phyloP scores from a whole-genome alignment of 2,329 filamentous ascomycete genomes.

The Colletotrichum filicis region DNA sequence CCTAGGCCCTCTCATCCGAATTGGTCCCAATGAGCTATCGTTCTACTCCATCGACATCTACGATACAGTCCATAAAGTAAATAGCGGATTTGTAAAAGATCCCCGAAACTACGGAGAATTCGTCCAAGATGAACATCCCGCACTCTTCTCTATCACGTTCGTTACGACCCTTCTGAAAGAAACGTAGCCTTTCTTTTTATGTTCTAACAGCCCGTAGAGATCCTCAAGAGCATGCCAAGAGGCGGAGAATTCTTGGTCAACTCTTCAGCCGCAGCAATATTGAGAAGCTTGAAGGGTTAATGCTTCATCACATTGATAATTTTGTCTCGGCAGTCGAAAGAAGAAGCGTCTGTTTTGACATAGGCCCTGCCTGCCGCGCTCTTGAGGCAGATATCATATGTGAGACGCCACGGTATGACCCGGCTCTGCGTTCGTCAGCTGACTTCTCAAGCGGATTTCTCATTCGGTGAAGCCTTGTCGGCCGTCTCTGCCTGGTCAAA shows the following conservation, averaged over 20 bases:
- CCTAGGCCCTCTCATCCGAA: conserved; percentile 38
- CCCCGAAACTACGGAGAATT: conserved; percentile 42
- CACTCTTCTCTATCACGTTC: conserved; percentile 42
- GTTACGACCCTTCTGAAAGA: too few species aligned
- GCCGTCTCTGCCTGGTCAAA: conserved; percentile 39
- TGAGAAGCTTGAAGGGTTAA: conserved; percentile 38
- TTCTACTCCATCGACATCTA: conserved; percentile 42
- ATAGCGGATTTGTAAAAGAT: conserved; percentile 40
- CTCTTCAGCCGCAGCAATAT: conserved; percentile 43
- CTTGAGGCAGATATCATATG: conserved; percentile 24
- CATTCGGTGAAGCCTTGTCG: conserved; percentile 39
- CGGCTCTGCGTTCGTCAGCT: neutral
- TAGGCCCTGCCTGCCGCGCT: conserved; percentile 3
- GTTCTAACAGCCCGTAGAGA: conserved; percentile 25
- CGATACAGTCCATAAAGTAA: conserved; percentile 40
- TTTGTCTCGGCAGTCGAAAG: conserved; percentile 28
- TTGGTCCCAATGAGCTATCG: conserved; percentile 40
- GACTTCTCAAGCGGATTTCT: conserved; percentile 39
- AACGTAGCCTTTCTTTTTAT: too few species aligned
- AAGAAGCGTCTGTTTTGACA: neutral
- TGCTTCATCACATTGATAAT: conserved; percentile 36
- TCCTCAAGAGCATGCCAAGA: conserved; percentile 41
- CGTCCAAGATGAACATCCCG: conserved; percentile 41
- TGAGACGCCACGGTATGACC: neutral
- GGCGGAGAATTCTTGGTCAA: conserved; percentile 43